Evolutionary conservation across 1,284 basidiomycete genomes (phyloP).

Genomic region (Xanthoconium separans): DNA sequence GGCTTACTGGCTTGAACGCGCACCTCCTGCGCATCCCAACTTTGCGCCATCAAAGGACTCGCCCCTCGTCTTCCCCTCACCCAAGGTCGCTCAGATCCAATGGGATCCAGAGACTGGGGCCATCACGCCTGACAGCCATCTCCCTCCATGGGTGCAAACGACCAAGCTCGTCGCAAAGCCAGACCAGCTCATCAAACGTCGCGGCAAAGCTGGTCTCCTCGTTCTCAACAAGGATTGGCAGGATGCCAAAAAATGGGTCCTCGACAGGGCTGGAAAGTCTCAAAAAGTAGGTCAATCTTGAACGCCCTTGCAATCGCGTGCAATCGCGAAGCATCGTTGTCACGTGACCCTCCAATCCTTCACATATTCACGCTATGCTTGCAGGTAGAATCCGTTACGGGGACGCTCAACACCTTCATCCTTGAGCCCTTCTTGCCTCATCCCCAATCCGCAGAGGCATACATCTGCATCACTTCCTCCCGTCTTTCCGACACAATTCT

Average conservation of each 20-base stretch:
- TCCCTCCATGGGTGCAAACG: conserved; percentile 85
- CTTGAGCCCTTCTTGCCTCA: conserved; percentile 98
- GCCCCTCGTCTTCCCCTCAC: conserved; percentile 64
- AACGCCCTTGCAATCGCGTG: neutral
- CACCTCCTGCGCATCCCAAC: conserved; percentile 59
- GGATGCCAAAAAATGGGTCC: conserved; percentile 86
- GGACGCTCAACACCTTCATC: conserved; percentile 97
- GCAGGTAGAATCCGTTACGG: conserved; percentile 90
- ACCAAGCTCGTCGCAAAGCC: conserved; percentile 92
- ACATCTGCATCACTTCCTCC: conserved; percentile 96
- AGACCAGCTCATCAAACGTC: conserved; percentile 99
- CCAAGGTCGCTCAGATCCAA: conserved; percentile 78
- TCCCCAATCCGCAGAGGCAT: conserved; percentile 92
- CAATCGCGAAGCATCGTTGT: conserved; percentile 3
- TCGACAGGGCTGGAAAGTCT: conserved; percentile 88
- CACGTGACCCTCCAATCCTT: conserved; percentile 6
- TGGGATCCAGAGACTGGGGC: conserved; percentile 85
- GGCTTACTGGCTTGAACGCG: conserved; percentile 91
- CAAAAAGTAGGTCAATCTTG: conserved; percentile 62
- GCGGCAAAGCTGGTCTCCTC: conserved; percentile 96
- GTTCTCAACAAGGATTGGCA: conserved; percentile 93
- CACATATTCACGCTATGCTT: conserved; percentile 12
- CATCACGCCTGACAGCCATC: conserved; percentile 75
- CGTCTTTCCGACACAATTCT: conserved; percentile 96
- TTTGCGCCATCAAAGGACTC: conserved; percentile 43